A percentile compares a stretch with the other conserved stretches of the same genome.
Conservation (phyloP, 371 early-diverging fungal species). For the Quaeritorhiza haematococci region DNA sequence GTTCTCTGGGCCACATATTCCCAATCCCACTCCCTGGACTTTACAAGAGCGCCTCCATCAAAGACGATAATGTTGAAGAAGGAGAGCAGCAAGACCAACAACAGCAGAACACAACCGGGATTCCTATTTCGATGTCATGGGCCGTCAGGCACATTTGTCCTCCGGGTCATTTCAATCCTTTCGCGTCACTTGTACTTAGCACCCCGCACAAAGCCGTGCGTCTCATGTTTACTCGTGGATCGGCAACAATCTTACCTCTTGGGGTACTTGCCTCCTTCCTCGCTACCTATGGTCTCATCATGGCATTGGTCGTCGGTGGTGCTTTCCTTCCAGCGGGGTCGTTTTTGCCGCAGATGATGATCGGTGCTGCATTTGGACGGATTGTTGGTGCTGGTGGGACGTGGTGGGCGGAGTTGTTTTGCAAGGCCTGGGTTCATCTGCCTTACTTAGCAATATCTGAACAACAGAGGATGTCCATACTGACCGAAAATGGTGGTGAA, state of each 20-base stretch:
- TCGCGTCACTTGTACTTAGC: background rate
- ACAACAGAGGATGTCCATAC: background rate
- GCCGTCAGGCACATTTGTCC: background rate
- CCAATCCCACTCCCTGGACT: too few species aligned
- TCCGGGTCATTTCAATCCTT: background rate
- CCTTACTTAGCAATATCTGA: background rate
- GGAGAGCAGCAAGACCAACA: too few species aligned
- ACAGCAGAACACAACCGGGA: too few species aligned
- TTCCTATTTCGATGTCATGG: background rate
- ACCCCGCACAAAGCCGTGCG: background rate
- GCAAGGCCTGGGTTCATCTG: background rate
- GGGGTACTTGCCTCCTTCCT: background rate
- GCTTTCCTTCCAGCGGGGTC: background rate
- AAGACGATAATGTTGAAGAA: too few species aligned
- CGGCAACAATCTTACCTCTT: background rate
- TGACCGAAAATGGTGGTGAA: background rate
- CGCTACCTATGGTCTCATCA: background rate
- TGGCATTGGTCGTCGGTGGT: background rate
- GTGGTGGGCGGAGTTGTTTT: background rate
- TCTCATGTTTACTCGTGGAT: background rate
- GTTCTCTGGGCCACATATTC: too few species aligned
- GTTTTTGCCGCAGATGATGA: background rate
- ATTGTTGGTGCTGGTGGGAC: background rate
- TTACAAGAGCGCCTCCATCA: too few species aligned
- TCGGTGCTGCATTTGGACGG: background rate